Evolutionary conservation across 768 basidiomycete species (phyloP), one percentile per base, ranked within the genome.

Genomic region (Phylloporus sp.): DNA sequence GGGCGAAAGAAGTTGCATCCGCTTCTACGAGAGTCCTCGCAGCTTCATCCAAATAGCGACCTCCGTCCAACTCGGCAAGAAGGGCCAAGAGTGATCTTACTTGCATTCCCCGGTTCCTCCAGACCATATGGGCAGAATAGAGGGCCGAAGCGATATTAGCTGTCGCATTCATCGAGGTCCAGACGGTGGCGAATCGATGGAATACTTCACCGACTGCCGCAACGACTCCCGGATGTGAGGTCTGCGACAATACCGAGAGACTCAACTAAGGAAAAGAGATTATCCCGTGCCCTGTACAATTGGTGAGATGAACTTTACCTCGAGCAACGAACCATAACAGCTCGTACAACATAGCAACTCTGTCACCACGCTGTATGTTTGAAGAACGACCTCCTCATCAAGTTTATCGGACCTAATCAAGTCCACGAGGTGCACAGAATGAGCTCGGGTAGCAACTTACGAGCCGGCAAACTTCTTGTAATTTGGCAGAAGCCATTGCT

Each of bases 401-500:
- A 53, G 59, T 13, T 61, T 59, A 27, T 70, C 72, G 9, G 59
- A 64, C 18, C 69, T 69, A 32, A 6, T 39, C 47, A 23, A 8
- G 34, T 54, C 54, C 43, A 45, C 22, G 8, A 0, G 3, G 29
- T 13, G 4, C 23, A 26, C 7, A 7, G 38, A 42, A 27, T 5
- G 16, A 9, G 13, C 9, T 31, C 10, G 28, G 26, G 7, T 0
- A 16, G 34, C 8, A 6, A 61, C 72, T 52, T 58, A 87, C 87
- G 69, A 73, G 9, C 70, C 52, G 12, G 85, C 69, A 50, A 75
- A 70, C 55, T 79, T 82, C 56, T 77, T 77, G 36, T 87, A 73
- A 23, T 82, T 72, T 4, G 89, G 90, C n/a, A 88, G 64, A 28
- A 92, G 72, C 90, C 90, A 92, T 43, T 81, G 78, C 49, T 74